Base-by-base conservation (phyloP, 2,329 filamentous ascomycete genomes). In the Cercospora zeae-maydis region DNA sequence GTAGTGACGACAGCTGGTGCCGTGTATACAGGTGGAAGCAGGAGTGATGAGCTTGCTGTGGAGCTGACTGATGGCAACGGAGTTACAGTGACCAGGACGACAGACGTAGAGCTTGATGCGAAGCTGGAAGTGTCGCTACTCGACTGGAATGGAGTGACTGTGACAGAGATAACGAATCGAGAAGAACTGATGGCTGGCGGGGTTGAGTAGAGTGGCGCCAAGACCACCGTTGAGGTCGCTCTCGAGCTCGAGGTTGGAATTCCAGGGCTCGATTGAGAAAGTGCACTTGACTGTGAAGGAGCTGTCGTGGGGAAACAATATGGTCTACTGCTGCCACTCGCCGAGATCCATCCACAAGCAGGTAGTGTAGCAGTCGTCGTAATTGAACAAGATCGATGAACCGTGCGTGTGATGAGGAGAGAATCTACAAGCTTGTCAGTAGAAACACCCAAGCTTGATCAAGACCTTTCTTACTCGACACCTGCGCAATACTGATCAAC, bases 261-360 rank as follows among this genome's bases (percentile, higher is more conserved):
- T 8, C 11, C 7, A 45, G 39, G 19, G 4, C 39, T 45, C 39
- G 39, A 16, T 16, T 7, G n/a, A 45, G 45, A 51, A 59, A 33
- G 24, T 4, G 57, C n/a, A 9, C 14, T 16, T n/a, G 34, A 51
- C 13, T 11, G 30, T n/a, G 14, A n/a, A 9, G 36, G 31, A 33
- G 24, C 11, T 37, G 21, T 21, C 14, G 58, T 55, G 1, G 58
- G 33, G 19, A 60, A 60, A 49, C 58, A 60, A 24, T 60, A 60
- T 6, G 58, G 47, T 13, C 34, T 37, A 27, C 34, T 60, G 24
- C 31, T 42, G 21, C 58, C 49, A 30, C 36, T 60, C 21, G 51
- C 47, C 2, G 36, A 55, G n/a, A 60, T 45, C 58, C 58, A 60
- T 13, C 58, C 58, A 27, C 58, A 60, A 9, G 33, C 19, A n/a